phyloP scores from a whole-genome alignment of 23 red algal genomes.

The Gracilaria gracilis region DNA sequence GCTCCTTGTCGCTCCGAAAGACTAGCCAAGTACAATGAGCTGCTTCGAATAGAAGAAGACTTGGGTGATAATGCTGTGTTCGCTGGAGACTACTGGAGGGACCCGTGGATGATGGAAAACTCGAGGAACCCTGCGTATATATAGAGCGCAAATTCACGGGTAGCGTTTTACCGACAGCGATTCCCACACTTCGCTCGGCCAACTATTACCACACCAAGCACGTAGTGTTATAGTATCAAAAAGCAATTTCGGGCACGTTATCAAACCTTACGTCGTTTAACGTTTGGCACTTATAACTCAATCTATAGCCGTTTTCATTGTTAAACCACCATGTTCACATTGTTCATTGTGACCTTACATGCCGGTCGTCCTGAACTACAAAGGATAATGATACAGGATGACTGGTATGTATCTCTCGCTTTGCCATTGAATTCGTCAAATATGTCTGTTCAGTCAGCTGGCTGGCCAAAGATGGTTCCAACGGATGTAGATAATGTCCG shows the following conservation, averaged over 20 bases:
- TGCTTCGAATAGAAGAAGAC: constrained; percentile 96
- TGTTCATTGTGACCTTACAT: no score
- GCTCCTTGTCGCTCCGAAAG: constrained; percentile 97
- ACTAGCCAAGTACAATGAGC: constrained; percentile 95
- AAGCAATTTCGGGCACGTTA: neutral
- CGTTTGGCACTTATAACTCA: neutral
- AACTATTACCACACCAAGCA: neutral
- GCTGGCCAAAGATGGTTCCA: no score
- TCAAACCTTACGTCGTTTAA: neutral
- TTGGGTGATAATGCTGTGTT: constrained; percentile 75
- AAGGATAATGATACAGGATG: no score
- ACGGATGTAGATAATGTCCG: no score
- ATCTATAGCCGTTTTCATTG: neutral
- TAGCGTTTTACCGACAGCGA: no score
- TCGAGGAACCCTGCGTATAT: constrained; percentile 23
- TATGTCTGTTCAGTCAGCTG: no score
- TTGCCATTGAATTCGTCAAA: no score
- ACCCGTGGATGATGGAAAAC: constrained; percentile 87
- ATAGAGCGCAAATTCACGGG: neutral
- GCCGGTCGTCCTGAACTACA: no score
- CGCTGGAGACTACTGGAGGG: constrained; percentile 89
- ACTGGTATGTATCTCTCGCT: no score
- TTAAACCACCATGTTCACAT: neutral
- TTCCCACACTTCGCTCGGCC: neutral
- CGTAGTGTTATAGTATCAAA: neutral